Percentiles rank a stretch among this genome's conserved stretches.
Conservation (phyloP, 305 asterid genomes). For the Rubia tinctorum region DNA sequence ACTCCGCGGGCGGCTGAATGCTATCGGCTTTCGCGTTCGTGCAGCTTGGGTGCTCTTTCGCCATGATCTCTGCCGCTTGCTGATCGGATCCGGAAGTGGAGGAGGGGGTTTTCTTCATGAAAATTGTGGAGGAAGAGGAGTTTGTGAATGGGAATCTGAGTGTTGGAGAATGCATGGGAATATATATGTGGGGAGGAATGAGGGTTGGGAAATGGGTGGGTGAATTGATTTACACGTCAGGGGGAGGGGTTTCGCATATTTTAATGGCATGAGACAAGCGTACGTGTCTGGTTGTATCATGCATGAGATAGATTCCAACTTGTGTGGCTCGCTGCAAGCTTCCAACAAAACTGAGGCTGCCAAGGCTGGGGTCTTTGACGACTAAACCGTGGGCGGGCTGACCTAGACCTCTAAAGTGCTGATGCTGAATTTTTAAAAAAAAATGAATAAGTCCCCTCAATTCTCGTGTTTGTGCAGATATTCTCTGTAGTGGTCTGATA, state of each 20-base stretch:
- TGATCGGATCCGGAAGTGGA: background rate
- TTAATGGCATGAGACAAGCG: conserved; percentile 54
- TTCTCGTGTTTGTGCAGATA: too few relatives aligned
- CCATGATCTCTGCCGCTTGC: background rate
- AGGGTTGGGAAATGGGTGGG: conserved; percentile 36
- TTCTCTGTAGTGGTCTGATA: too few relatives aligned
- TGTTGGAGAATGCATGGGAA: conserved; percentile 18
- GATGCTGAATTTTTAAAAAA: too few relatives aligned
- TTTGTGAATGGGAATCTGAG: background rate
- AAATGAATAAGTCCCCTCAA: too few relatives aligned
- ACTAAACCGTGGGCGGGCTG: background rate
- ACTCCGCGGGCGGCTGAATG: background rate
- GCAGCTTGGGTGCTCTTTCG: background rate
- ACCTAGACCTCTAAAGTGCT: too few relatives aligned
- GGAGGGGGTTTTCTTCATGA: background rate
- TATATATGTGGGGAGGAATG: conserved; percentile 6
- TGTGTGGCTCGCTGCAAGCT: conserved; percentile 39
- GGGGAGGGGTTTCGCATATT: conserved; percentile 13
- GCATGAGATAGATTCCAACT: conserved; percentile 24
- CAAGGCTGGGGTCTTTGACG: too few relatives aligned
- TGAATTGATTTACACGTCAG: conserved; percentile 45
- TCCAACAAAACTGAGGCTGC: conserved; percentile 18
- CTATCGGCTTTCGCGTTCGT: background rate
- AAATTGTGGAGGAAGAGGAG: background rate
- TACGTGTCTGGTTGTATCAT: conserved; percentile 40